These are phyloP conservation scores for Fusarium chlamydosporum DNA, from an alignment of 2,329 filamentous ascomycete species.

Conservation along the genomic window DNA sequence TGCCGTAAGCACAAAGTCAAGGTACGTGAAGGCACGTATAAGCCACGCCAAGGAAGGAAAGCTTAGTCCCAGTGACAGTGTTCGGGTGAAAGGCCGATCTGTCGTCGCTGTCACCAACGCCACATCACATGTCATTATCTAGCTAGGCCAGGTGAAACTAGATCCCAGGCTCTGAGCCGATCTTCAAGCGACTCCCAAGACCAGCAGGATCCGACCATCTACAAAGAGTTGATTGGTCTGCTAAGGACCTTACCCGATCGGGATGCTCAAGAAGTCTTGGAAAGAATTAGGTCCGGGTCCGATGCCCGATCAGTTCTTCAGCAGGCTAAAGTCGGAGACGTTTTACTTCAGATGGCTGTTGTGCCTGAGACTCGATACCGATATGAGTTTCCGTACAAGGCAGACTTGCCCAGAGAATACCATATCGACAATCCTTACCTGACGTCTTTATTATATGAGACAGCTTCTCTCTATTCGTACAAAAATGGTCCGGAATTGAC, in stretches of 20 bases:
- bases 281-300: conserved; percentile 55
- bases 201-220: background rate
- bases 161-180: conserved; percentile 32
- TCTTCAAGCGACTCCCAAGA: background rate
- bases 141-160: conserved; percentile 40
- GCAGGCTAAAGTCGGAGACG: conserved; percentile 55
- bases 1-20: conserved; percentile 44
- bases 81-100: conserved; percentile 47
- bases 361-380: conserved; percentile 56
- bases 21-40: conserved; percentile 14
- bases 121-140: conserved; percentile 40
- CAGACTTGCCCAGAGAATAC: conserved; percentile 41
- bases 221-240: conserved; percentile 42
- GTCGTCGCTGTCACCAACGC: conserved; percentile 42
- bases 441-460: conserved; percentile 48
- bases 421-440: conserved; percentile 49
- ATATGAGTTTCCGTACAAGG: conserved; percentile 58
- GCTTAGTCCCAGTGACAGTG: conserved; percentile 38
- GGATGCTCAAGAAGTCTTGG: conserved; percentile 55
- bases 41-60: background rate
- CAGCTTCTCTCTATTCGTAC: conserved; percentile 25
- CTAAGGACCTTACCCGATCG: conserved; percentile 41
- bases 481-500: background rate
- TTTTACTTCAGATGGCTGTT: conserved; percentile 57
- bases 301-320: conserved; percentile 53